These are phyloP conservation scores for Daldinia grandis DNA, from an alignment of 495 filamentous ascomycete genomes.

Conservation along the genomic window DNA sequence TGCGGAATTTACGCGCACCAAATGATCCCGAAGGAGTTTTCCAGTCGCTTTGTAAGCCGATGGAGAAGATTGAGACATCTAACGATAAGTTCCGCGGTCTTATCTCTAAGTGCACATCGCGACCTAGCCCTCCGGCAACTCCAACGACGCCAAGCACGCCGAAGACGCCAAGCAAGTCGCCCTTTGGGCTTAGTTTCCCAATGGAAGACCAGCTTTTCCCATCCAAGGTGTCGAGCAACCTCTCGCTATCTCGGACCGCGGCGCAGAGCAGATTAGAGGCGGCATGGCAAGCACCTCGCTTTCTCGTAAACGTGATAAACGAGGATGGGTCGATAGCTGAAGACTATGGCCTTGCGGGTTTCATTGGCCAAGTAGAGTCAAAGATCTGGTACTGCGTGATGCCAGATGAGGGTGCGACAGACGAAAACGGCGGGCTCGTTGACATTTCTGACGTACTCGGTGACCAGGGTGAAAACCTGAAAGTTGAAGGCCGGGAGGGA, in stretches of 20 bases:
- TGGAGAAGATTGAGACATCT: slow-evolving; percentile 46
- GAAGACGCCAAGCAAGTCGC: slow-evolving; percentile 39
- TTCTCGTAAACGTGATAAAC: slow-evolving; percentile 61
- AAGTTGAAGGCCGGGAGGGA: slow-evolving; percentile 49
- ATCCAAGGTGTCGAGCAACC: slow-evolving; percentile 53
- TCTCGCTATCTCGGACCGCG: slow-evolving; percentile 60
- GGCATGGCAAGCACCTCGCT: slow-evolving; percentile 60
- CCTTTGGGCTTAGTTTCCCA: slow-evolving; percentile 40
- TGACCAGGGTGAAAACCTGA: slow-evolving; percentile 54
- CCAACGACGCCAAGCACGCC: slow-evolving; percentile 43
- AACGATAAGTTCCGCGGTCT: slow-evolving; percentile 51
- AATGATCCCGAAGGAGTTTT: slow-evolving; percentile 77
- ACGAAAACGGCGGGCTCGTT: slow-evolving; percentile 63
- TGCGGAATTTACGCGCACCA: slow-evolving; percentile 74
- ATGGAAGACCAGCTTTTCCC: slow-evolving; percentile 42
- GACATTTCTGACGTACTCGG: slow-evolving; percentile 61
- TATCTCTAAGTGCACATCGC: slow-evolving; percentile 41
- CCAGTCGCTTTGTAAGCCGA: slow-evolving; percentile 73
- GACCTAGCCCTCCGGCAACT: slow-evolving; percentile 35
- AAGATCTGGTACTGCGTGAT: slow-evolving; percentile 65
- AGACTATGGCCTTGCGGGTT: slow-evolving; percentile 62
- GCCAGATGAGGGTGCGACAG: slow-evolving; percentile 64
- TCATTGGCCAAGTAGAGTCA: slow-evolving; percentile 65
- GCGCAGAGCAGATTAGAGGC: slow-evolving; percentile 67
- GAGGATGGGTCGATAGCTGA: slow-evolving; percentile 57